phyloP scores from a whole-genome alignment of 192 early-diverging fungal genomes.

The Coemansia sp. region DNA sequence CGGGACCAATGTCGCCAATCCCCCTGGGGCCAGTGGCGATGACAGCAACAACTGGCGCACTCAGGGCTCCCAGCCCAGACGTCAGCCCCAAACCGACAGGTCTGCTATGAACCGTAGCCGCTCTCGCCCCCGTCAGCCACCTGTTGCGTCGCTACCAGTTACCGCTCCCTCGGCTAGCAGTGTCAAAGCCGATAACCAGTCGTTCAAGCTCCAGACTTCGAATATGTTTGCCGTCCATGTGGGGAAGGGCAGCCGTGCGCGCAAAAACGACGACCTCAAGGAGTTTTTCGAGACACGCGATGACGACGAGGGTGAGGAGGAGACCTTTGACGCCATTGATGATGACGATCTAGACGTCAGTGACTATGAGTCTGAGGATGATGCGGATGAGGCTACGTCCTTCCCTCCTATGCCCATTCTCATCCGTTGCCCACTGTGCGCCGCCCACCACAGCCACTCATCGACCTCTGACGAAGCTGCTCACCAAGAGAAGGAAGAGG shows the following conservation, averaged over 20 bases:
- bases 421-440: constrained; percentile 69
- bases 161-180: constrained; percentile 9
- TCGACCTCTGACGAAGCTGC: too few relatives aligned
- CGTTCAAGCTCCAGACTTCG: constrained; percentile 36
- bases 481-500: constrained; percentile 1
- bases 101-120: constrained; percentile 28
- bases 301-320: constrained; percentile 34
- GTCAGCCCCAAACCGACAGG: neutral
- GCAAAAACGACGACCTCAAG: constrained; percentile 42
- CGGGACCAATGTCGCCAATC: neutral
- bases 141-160: neutral
- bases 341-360: constrained; percentile 45
- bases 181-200: constrained; percentile 8
- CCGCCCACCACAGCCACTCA: constrained; percentile 33
- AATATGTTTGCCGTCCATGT: constrained; percentile 50
- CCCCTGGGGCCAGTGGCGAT: neutral
- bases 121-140: constrained; percentile 20
- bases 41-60: constrained; percentile 21
- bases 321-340: constrained; percentile 43
- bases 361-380: constrained; percentile 54
- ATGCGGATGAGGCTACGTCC: constrained; percentile 33
- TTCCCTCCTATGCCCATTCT: constrained; percentile 57
- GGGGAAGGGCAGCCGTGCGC: constrained; percentile 42
- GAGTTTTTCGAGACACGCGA: constrained; percentile 49
- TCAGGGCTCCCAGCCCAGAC: constrained; percentile 8